Conservation (phyloP, 1,139 yeast species). For the Candida labiduridarum region DNA sequence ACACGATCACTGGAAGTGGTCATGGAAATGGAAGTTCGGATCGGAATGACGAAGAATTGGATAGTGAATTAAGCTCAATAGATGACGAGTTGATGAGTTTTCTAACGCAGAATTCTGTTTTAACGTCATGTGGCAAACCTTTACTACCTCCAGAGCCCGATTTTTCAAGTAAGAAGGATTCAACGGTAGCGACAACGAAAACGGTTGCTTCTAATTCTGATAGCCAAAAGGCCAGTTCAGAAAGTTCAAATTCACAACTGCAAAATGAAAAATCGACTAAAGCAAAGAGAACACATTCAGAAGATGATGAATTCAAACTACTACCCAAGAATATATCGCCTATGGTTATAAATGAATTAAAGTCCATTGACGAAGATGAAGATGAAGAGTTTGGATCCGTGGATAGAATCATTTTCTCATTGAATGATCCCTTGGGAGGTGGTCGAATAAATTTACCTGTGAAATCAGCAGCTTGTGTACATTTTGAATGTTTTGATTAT, state of each 20-base stretch:
- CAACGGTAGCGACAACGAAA: background rate
- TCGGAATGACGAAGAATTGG: background rate
- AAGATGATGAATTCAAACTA: constrained; percentile 20
- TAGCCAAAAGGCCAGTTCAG: background rate
- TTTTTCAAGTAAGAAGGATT: background rate
- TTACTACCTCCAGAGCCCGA: background rate
- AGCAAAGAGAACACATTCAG: background rate
- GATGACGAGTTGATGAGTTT: constrained; percentile 18
- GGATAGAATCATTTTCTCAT: constrained; percentile 31
- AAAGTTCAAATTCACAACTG: background rate
- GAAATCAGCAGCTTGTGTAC: constrained; percentile 38
- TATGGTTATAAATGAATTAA: constrained; percentile 25
- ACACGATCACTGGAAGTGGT: background rate
- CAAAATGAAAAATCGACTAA: background rate
- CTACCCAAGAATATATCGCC: constrained; percentile 30
- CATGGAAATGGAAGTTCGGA: background rate
- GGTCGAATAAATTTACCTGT: constrained; percentile 44
- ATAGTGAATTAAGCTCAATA: constrained; percentile 14
- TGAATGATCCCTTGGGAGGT: constrained; percentile 38
- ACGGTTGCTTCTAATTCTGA: background rate
- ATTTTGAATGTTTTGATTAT: constrained; percentile 52
- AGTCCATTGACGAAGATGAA: constrained; percentile 19
- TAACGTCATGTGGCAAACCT: constrained; percentile 1
- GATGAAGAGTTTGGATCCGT: constrained; percentile 29
- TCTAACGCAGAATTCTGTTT: constrained; percentile 4